These are phyloP conservation scores for Linnemannia hyalina DNA, from an alignment of 192 early-diverging fungal species.

Conservation along the genomic window DNA sequence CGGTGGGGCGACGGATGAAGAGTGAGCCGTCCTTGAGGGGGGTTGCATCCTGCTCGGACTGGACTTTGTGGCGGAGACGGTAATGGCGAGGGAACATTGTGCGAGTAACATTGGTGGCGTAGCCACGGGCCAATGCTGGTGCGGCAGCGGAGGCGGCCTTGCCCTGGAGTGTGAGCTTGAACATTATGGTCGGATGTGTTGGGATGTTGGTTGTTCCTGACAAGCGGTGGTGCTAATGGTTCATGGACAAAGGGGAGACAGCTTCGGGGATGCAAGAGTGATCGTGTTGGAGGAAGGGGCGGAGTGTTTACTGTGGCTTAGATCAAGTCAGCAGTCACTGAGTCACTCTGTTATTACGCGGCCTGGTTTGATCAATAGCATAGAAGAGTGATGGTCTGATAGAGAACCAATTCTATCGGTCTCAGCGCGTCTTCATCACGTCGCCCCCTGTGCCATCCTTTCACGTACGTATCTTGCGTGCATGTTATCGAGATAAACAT, in stretches of 20 bases:
- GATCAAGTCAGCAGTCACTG: neutral
- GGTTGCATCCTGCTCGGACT: constrained; percentile 26
- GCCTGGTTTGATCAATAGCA: too few species aligned
- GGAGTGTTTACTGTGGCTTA: constrained; percentile 18
- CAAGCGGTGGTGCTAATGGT: neutral
- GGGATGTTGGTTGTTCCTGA: neutral
- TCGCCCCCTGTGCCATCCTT: too few species aligned
- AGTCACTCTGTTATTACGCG: too few species aligned
- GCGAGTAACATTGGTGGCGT: constrained; percentile 44
- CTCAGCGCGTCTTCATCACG: too few species aligned
- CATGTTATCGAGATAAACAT: too few species aligned
- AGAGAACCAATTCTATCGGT: too few species aligned
- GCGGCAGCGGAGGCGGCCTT: constrained; percentile 6
- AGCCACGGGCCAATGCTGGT: constrained; percentile 36
- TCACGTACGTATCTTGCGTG: too few species aligned
- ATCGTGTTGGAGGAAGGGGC: neutral
- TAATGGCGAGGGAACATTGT: constrained; percentile 54
- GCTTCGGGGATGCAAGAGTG: neutral
- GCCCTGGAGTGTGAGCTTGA: constrained; percentile 20
- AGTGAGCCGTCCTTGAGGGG: constrained; percentile 46
- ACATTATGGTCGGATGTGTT: constrained; percentile 16
- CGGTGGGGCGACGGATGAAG: constrained; percentile 53
- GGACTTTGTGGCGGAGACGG: constrained; percentile 48
- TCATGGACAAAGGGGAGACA: neutral
- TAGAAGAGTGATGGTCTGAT: too few species aligned